These are phyloP conservation scores for Ophiostoma novo-ulmi DNA, from an alignment of 2,329 filamentous ascomycete genomes.

Conservation along the genomic window DNA sequence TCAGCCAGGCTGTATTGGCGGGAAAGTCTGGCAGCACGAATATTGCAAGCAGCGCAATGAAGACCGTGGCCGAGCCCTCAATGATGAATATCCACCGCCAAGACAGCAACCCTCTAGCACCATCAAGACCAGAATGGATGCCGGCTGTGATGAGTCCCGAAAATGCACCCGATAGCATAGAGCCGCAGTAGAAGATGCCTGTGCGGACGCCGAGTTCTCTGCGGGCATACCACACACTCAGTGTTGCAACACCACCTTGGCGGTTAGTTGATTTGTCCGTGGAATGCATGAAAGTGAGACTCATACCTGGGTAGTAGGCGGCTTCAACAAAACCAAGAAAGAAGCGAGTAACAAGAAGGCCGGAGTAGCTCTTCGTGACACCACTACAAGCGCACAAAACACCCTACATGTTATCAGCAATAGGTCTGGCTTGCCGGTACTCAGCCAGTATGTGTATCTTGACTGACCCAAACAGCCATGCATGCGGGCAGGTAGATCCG, in stretches of 20 bases:
- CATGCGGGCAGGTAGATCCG: constrained; percentile 38
- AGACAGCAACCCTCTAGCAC: constrained; percentile 39
- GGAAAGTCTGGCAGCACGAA: background rate
- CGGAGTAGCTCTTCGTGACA: background rate
- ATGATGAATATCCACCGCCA: background rate
- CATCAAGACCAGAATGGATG: constrained; percentile 60
- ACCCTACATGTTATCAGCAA: background rate
- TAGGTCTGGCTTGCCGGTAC: background rate
- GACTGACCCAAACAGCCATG: constrained; percentile 28
- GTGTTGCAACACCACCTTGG: background rate
- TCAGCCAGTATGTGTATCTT: background rate
- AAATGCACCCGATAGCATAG: constrained; percentile 67
- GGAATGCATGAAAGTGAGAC: no score
- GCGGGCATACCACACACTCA: background rate
- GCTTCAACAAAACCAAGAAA: background rate
- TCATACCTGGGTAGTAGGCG: background rate
- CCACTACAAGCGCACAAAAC: background rate
- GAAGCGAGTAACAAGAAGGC: background rate
- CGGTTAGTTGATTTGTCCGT: no score
- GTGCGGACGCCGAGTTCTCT: constrained; percentile 59
- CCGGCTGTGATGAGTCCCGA: constrained; percentile 61
- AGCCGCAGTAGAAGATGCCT: constrained; percentile 62
- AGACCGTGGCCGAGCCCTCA: background rate
- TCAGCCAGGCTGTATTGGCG: background rate
- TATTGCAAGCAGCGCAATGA: background rate